Conservation (phyloP, 495 filamentous ascomycete species). For the Penicillium riverlandense region DNA sequence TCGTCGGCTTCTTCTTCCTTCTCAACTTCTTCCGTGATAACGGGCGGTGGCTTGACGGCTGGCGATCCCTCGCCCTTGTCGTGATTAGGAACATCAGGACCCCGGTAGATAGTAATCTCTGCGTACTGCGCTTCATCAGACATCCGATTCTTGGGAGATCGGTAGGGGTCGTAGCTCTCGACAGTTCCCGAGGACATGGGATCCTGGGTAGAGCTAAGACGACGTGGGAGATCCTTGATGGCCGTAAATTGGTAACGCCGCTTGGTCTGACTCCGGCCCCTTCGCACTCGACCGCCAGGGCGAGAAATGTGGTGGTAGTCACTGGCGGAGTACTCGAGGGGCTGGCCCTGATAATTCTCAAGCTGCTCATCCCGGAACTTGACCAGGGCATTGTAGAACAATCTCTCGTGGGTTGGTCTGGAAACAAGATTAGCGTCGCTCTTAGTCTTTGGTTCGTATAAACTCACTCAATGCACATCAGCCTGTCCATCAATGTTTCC, state of each 20-base stretch:
- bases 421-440: neutral
- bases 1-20: constrained; percentile 9
- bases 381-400: constrained; percentile 80
- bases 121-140: constrained; percentile 39
- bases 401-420: constrained; percentile 79
- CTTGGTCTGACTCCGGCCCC: constrained; percentile 22
- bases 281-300: constrained; percentile 6
- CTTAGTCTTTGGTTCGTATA: neutral
- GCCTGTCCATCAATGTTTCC: constrained; percentile 56
- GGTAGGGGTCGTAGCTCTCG: constrained; percentile 77
- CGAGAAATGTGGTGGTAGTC: constrained; percentile 77
- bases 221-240: constrained; percentile 49
- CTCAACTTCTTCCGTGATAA: constrained; percentile 19
- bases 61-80: constrained; percentile 4
- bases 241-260: constrained; percentile 65
- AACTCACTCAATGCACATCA: constrained; percentile 64
- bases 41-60: constrained; percentile 12
- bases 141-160: constrained; percentile 52
- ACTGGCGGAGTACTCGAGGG: constrained; percentile 70
- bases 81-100: constrained; percentile 1
- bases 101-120: constrained; percentile 62
- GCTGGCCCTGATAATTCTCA: constrained; percentile 70
- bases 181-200: constrained; percentile 37
- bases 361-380: constrained; percentile 74
- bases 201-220: constrained; percentile 37